Base-by-base conservation (phyloP, 164 flowering plant genomes). In the Chloranthus sessilifolius region DNA sequence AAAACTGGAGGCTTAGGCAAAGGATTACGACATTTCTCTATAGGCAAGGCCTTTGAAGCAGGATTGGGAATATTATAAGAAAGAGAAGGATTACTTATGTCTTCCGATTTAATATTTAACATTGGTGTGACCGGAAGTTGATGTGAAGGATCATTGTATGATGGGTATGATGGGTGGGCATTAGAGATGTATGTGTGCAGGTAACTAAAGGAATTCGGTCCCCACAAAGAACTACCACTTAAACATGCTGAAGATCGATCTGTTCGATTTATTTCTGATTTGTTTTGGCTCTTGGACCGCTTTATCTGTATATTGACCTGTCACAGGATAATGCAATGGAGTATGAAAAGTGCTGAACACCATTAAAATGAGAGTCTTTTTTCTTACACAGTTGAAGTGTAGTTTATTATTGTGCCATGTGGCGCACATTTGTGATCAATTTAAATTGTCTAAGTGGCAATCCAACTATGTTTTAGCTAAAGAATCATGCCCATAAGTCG, bases 1-100 rank as follows among this genome's bases (percentile, higher is more conserved):
- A 43, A 16, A 30, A 52, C 20, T 29, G 59, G 48, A 59, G 41
- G 35, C 44, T 60, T 58, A 31, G 51, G 56, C 24, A 61, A 44
- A 64, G 58, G 59, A 60, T 55, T 54, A 43, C 36, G 55, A 60
- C 72, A 42, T 40, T 64, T 67, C 49, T 73, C 68, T 60, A 46
- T 41, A 25, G 72, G 44, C 35, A 39, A 67, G 9, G 64, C 54
- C 59, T 65, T 71, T 33, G 81, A 74, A 53, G 73, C 66, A 61
- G 56, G 59, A 42, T 77, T 69, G 16, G 73, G 56, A 19, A 52
- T 71, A 53, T 73, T 71, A 1, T 42, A 48, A 47, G 77, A 61
- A 68, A 63, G 40, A 52, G 73, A 63, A 23, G 60, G 52, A 7
- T 46, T 34, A 25, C 43, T 44, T 34, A 68, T 65, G 29, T 56